Evolutionary conservation across 2,329 filamentous ascomycete genomes (phyloP).

Genomic region (Bipolaris sorokiniana): DNA sequence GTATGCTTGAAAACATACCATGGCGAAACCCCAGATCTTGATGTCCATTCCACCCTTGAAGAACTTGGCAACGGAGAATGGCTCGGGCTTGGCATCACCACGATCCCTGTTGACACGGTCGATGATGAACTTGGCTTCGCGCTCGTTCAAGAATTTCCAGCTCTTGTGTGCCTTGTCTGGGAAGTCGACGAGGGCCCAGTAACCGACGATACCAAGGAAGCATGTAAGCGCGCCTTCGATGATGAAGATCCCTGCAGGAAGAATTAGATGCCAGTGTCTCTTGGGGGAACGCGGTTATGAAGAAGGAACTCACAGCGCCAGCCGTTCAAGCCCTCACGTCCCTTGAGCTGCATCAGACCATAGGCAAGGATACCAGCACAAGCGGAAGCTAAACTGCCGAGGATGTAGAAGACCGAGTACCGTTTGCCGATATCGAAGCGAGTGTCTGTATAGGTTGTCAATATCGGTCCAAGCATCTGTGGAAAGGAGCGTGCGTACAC

Average conservation of each 20-base stretch:
- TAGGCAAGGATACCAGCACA: slow-evolving; percentile 74
- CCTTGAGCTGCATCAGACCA: slow-evolving; percentile 70
- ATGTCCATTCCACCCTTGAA: slow-evolving; percentile 55
- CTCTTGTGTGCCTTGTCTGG: slow-evolving; percentile 52
- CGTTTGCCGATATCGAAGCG: slow-evolving; percentile 72
- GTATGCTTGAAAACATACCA: slow-evolving; percentile 42
- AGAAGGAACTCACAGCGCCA: slow-evolving; percentile 48
- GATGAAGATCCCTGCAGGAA: slow-evolving; percentile 51
- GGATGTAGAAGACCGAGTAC: slow-evolving; percentile 72
- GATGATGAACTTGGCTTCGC: slow-evolving; percentile 58
- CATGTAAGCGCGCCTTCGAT: slow-evolving; percentile 53
- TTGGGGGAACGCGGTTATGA: slow-evolving; percentile 12
- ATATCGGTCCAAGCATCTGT: background rate
- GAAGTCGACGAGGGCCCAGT: slow-evolving; percentile 55
- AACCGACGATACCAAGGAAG: slow-evolving; percentile 49
- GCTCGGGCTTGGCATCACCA: slow-evolving; percentile 57
- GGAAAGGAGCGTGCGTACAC: slow-evolving; percentile 19
- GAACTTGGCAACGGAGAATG: slow-evolving; percentile 57
- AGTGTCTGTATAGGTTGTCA: slow-evolving; percentile 35
- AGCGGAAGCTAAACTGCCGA: slow-evolving; percentile 69
- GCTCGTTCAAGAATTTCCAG: slow-evolving; percentile 54
- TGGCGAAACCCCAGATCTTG: slow-evolving; percentile 63
- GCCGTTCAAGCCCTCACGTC: slow-evolving; percentile 55
- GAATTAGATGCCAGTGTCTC: slow-evolving; percentile 39
- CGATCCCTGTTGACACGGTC: slow-evolving; percentile 60